Evolutionary conservation across 345 rosid genomes (phyloP).

Genomic region (Raphanus raphanistrum): DNA sequence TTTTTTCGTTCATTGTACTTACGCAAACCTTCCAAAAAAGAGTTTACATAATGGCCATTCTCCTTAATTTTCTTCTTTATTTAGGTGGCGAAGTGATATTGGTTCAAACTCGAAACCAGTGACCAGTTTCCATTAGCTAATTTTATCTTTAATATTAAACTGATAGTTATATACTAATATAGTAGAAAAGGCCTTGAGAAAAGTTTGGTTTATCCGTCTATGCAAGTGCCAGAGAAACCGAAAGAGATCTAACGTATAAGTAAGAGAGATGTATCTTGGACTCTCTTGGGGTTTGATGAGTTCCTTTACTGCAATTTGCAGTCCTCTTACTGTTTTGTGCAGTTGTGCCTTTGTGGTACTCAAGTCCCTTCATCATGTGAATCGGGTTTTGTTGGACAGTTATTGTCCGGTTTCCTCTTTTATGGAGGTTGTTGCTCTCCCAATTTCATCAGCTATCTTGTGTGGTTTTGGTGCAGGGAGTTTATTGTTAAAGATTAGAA

Average conservation of each 20-base stretch:
- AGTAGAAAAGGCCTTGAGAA: conserved; percentile 9
- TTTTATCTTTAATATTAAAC: neutral
- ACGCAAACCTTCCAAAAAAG: conserved; percentile 6
- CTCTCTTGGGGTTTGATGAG: too few relatives aligned
- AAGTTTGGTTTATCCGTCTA: conserved; percentile 26
- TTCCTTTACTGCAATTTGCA: too few relatives aligned
- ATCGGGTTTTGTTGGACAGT: too few relatives aligned
- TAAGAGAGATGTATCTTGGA: too few relatives aligned
- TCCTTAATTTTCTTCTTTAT: neutral
- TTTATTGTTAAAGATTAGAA: too few relatives aligned
- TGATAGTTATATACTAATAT: conserved; percentile 3
- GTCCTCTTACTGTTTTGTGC: too few relatives aligned
- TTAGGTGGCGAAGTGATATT: neutral
- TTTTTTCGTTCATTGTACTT: conserved; percentile 7
- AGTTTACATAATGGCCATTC: conserved; percentile 3
- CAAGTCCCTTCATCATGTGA: too few relatives aligned
- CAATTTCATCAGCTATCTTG: too few relatives aligned
- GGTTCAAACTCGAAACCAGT: neutral
- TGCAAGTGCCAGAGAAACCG: conserved; percentile 25
- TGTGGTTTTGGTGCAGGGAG: too few relatives aligned
- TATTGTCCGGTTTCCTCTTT: too few relatives aligned
- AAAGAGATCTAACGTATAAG: conserved; percentile 13
- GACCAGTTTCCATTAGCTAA: neutral
- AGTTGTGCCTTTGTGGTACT: too few relatives aligned
- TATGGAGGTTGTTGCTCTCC: too few relatives aligned